These are phyloP conservation scores for Lasiodiplodia theobromae DNA, from an alignment of 2,329 filamentous ascomycete genomes.

Conservation along the genomic window DNA sequence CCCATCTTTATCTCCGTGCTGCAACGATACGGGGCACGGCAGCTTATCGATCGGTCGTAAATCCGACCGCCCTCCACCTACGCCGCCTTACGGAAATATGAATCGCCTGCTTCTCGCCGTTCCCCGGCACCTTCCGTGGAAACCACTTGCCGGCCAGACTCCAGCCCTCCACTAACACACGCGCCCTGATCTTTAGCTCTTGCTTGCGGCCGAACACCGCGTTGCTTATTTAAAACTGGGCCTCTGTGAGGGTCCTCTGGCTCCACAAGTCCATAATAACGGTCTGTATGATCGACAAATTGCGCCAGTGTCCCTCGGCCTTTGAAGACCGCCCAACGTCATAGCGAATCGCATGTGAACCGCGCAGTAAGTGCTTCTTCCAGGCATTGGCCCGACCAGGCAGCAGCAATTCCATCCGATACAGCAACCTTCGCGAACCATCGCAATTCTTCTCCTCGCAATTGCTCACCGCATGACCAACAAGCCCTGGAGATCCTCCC, in stretches of 20 bases:
- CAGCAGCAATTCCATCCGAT: not conserved
- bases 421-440: not conserved
- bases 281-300: slow-evolving; percentile 1
- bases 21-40: not conserved
- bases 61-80: not conserved
- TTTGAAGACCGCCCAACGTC: not conserved
- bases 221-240: not conserved
- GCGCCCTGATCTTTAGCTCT: not conserved
- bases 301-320: not conserved
- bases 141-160: not conserved
- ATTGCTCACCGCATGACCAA: not conserved
- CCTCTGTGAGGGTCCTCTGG: not conserved
- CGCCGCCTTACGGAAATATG: slow-evolving; percentile 5
- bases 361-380: not conserved
- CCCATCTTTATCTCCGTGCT: not conserved
- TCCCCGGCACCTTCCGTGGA: not conserved
- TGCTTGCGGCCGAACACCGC: not conserved
- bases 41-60: slow-evolving; percentile 3
- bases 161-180: not conserved
- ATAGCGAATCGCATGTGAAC: not conserved
- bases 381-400: not conserved
- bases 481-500: too few relatives aligned
- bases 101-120: not conserved
- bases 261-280: not conserved
- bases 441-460: not conserved